A percentile compares a stretch with the other conserved stretches of the same genome.
Evolutionary conservation across 768 basidiomycete species (phyloP).

Genomic region (Rhizopogon roseolus): DNA sequence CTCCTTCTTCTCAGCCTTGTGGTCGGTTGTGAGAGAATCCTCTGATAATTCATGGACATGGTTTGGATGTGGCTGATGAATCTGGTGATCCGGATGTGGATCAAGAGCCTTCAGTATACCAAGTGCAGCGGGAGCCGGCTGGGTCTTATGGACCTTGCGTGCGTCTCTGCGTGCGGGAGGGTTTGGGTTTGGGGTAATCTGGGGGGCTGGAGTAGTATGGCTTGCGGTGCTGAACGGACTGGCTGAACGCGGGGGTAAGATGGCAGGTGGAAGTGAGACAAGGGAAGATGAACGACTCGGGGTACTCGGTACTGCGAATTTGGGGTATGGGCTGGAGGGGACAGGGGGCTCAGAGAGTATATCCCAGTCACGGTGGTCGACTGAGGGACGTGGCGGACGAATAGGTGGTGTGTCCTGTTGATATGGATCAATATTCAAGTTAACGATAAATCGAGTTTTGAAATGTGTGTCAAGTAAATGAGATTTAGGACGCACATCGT

Average conservation of each 20-base stretch:
- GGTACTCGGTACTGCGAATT: constrained; percentile 18
- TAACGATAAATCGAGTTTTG: neutral
- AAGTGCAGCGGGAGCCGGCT: constrained; percentile 33
- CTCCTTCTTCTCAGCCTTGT: constrained; percentile 41
- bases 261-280: constrained; percentile 37
- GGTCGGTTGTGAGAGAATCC: constrained; percentile 21
- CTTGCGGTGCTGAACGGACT: constrained; percentile 41
- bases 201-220: constrained; percentile 11
- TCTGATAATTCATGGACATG: constrained; percentile 18
- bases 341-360: constrained; percentile 5
- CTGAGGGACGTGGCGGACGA: neutral
- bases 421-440: neutral
- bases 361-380: constrained; percentile 1
- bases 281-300: constrained; percentile 51
- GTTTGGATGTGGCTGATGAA: constrained; percentile 9
- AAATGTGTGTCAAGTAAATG: neutral
- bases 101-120: constrained; percentile 62
- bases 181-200: constrained; percentile 11
- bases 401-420: neutral
- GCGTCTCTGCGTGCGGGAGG: constrained; percentile 14
- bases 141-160: constrained; percentile 23
- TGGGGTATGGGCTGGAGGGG: constrained; percentile 11
- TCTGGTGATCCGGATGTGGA: constrained; percentile 33
- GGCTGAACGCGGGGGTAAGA: constrained; percentile 30
- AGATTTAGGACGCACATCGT: constrained; percentile 18